These are phyloP conservation scores for Penicillium oxalicum DNA, from an alignment of 2,329 filamentous ascomycete genomes.

Conservation along the genomic window DNA sequence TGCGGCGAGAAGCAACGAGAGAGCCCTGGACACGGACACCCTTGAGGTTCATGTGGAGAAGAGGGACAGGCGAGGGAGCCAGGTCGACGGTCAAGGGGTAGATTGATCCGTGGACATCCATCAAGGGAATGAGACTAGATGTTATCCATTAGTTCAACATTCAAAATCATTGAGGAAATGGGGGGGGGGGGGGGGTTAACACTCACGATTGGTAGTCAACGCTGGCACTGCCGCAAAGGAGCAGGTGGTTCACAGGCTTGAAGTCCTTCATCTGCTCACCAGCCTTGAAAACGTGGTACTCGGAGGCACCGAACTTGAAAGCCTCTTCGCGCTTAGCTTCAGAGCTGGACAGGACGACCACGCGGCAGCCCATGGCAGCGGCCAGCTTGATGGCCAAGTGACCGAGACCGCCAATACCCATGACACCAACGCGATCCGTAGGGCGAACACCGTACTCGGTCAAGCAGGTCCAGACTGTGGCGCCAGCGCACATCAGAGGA, in stretches of 20 bases:
- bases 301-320: slow-evolving; percentile 19
- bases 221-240: slow-evolving; percentile 21
- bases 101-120: slow-evolving; percentile 21
- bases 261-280: slow-evolving; percentile 17
- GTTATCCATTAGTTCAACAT: slow-evolving; percentile 1
- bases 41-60: slow-evolving; percentile 40
- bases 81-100: slow-evolving; percentile 24
- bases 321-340: slow-evolving; percentile 25
- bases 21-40: slow-evolving; percentile 59
- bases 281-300: slow-evolving; percentile 22
- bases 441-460: slow-evolving; percentile 56
- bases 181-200: too few species aligned
- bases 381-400: slow-evolving; percentile 66
- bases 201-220: slow-evolving; percentile 24
- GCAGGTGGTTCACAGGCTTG: slow-evolving; percentile 22
- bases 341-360: slow-evolving; percentile 27
- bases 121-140: slow-evolving; percentile 19
- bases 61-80: slow-evolving; percentile 14
- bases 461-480: slow-evolving; percentile 50
- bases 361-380: slow-evolving; percentile 61
- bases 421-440: slow-evolving; percentile 62
- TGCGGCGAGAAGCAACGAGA: slow-evolving; percentile 57
- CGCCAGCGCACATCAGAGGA: slow-evolving; percentile 35
- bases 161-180: background rate
- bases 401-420: slow-evolving; percentile 66